Evolutionary conservation across 164 flowering plant genomes (phyloP).

Genomic region (Berberis thunbergii): DNA sequence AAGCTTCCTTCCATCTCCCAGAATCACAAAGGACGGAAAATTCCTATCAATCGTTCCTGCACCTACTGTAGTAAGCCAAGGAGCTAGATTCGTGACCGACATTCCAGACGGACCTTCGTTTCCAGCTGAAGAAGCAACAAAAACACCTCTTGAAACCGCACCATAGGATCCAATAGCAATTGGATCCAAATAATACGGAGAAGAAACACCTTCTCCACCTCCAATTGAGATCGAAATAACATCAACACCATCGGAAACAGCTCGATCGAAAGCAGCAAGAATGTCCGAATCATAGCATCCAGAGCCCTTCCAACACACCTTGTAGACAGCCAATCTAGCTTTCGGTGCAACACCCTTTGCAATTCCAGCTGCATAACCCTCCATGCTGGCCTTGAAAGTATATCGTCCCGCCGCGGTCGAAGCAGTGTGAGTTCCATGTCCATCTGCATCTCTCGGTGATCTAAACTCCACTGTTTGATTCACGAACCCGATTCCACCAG

Average conservation of each 20-base stretch:
- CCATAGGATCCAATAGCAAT: slow-evolving; percentile 76
- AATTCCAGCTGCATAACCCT: slow-evolving; percentile 80
- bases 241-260: slow-evolving; percentile 85
- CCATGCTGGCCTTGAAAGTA: slow-evolving; percentile 58
- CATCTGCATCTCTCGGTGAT: slow-evolving; percentile 90
- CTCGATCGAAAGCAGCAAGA: slow-evolving; percentile 76
- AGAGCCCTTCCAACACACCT: slow-evolving; percentile 80
- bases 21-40: slow-evolving; percentile 55
- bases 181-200: slow-evolving; percentile 76
- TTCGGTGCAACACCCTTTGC: slow-evolving; percentile 96
- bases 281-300: slow-evolving; percentile 94
- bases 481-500: slow-evolving; percentile 26
- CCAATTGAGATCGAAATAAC: slow-evolving; percentile 84
- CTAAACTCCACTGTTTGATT: slow-evolving; percentile 56
- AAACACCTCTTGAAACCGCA: slow-evolving; percentile 51
- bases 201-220: slow-evolving; percentile 62
- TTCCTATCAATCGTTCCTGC: slow-evolving; percentile 81
- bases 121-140: slow-evolving; percentile 73
- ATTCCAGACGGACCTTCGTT: slow-evolving; percentile 65
- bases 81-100: slow-evolving; percentile 77
- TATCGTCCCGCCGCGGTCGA: slow-evolving; percentile 87
- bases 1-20: slow-evolving; percentile 52
- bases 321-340: slow-evolving; percentile 74
- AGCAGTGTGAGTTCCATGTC: slow-evolving; percentile 97
- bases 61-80: slow-evolving; percentile 76